Evolutionary conservation across 192 early-diverging fungal species (phyloP).

Genomic region (Lobosporangium transversale): DNA sequence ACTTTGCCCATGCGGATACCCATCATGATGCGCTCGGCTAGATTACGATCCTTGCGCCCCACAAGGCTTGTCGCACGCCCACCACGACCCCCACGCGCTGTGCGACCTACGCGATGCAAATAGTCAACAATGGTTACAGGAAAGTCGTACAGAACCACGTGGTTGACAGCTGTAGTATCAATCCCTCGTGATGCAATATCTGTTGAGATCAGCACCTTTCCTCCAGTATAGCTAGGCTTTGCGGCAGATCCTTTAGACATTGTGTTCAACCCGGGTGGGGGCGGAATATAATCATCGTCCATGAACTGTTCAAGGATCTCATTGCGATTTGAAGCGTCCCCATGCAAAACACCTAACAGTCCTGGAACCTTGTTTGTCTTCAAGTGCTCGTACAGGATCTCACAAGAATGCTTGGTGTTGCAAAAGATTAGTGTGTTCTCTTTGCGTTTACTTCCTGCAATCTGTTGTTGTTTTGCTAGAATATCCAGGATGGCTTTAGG

Average conservation of each 20-base stretch:
- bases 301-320: constrained; percentile 56
- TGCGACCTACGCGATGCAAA: constrained; percentile 91
- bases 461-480: constrained; percentile 62
- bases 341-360: constrained; percentile 57
- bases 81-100: constrained; percentile 80
- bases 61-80: constrained; percentile 89
- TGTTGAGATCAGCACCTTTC: constrained; percentile 84
- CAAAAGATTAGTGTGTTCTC: constrained; percentile 88
- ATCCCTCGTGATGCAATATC: constrained; percentile 92
- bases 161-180: constrained; percentile 87
- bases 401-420: constrained; percentile 75
- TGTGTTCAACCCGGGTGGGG: background rate
- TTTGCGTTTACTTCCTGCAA: constrained; percentile 54
- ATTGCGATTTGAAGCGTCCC: constrained; percentile 52
- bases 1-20: constrained; percentile 66
- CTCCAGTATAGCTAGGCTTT: constrained; percentile 2
- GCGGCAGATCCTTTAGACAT: background rate
- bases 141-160: constrained; percentile 93
- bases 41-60: constrained; percentile 71
- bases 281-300: constrained; percentile 24
- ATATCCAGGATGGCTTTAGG: constrained; percentile 77
- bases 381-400: constrained; percentile 64
- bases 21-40: constrained; percentile 72
- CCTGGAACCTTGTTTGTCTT: constrained; percentile 61
- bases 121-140: constrained; percentile 92